Percentiles rank a stretch among this genome's conserved stretches.
Evolutionary conservation across 2,329 filamentous ascomycete genomes (phyloP).

Genomic region (Alternaria gansuensis): DNA sequence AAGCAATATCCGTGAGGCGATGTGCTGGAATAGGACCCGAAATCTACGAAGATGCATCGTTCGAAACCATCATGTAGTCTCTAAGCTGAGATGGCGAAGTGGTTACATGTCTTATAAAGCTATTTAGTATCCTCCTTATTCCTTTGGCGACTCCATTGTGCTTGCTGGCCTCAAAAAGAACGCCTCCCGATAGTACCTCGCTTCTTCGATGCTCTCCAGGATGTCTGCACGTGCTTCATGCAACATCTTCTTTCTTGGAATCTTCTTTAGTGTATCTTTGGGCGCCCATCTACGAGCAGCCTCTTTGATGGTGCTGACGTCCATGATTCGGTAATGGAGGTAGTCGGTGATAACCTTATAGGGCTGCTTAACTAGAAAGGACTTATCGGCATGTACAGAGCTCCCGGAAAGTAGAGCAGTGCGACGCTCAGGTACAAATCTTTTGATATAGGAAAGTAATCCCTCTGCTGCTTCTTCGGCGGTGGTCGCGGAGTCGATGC

Average conservation of each 20-base stretch:
- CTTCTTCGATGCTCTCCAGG: conserved; percentile 92
- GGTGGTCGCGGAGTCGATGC: conserved; percentile 76
- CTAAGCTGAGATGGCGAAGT: not conserved
- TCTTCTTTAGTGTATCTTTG: conserved; percentile 65
- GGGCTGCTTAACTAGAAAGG: conserved; percentile 78
- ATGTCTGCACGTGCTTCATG: conserved; percentile 92
- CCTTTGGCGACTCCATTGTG: conserved; percentile 1
- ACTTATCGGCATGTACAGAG: conserved; percentile 87
- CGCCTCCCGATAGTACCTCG: conserved; percentile 77
- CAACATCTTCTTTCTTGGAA: conserved; percentile 75
- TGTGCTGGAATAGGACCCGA: not conserved
- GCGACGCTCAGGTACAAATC: conserved; percentile 71
- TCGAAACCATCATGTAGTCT: not conserved
- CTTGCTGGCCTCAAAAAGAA: conserved; percentile 63
- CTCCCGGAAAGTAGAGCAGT: conserved; percentile 86
- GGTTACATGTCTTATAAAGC: not conserved
- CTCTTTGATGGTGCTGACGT: conserved; percentile 93
- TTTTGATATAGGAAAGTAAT: conserved; percentile 80
- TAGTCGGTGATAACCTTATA: conserved; percentile 78
- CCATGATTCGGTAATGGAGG: conserved; percentile 88
- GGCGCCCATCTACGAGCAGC: conserved; percentile 82
- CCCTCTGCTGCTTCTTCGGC: conserved; percentile 74
- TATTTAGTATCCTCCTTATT: not conserved
- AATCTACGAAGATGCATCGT: not conserved
- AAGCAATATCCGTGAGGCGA: not conserved